phyloP scores from a whole-genome alignment of 1,139 yeast genomes.

The Geotrichum cucujoidarum region DNA sequence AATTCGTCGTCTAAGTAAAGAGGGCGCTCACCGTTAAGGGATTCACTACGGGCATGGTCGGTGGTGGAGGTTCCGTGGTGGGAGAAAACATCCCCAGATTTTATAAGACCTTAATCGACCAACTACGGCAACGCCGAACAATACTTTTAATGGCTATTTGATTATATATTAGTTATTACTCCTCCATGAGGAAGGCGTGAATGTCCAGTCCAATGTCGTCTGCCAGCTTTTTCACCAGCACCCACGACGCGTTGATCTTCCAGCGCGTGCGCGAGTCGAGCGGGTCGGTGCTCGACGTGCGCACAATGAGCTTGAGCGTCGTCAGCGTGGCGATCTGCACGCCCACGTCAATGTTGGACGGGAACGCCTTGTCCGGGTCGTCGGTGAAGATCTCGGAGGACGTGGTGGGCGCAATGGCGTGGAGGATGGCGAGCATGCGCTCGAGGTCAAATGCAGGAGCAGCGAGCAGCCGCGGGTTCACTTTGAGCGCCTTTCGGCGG shows the following conservation, averaged over 20 bases:
- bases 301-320: constrained; percentile 49
- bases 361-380: constrained; percentile 24
- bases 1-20: not conserved
- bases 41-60: constrained; percentile 18
- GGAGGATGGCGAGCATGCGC: constrained; percentile 59
- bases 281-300: constrained; percentile 50
- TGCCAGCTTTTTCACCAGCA: constrained; percentile 48
- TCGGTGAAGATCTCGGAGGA: constrained; percentile 28
- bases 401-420: constrained; percentile 45
- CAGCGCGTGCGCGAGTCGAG: constrained; percentile 60
- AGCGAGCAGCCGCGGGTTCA: constrained; percentile 52
- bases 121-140: too few relatives aligned
- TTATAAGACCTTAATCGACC: too few relatives aligned
- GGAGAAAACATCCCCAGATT: too few relatives aligned
- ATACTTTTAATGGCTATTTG: too few relatives aligned
- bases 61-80: not conserved
- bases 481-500: constrained; percentile 43
- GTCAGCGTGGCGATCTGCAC: constrained; percentile 58
- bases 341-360: constrained; percentile 48
- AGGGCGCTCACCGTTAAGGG: constrained; percentile 22
- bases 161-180: constrained; percentile 25
- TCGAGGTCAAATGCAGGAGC: constrained; percentile 65
- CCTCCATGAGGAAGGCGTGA: constrained; percentile 43
- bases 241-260: constrained; percentile 58
- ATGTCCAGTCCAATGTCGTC: constrained; percentile 52